Base-by-base conservation (phyloP, 257 asterid genomes). In the Petunia secreta region DNA sequence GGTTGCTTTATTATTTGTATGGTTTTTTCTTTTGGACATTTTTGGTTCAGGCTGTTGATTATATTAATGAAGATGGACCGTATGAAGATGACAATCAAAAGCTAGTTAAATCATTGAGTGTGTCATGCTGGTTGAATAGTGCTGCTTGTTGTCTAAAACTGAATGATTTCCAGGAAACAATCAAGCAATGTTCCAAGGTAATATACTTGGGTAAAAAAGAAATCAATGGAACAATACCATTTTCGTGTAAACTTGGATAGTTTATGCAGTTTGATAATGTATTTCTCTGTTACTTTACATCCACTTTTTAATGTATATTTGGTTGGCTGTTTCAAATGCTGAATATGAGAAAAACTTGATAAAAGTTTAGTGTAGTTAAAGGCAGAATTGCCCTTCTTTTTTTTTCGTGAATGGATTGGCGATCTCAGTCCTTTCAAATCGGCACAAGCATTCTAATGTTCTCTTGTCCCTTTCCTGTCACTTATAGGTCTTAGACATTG, bases 101-200 rank as follows among this genome's bases (percentile, higher is more conserved):
- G 83, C 73, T 67, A 8, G 87, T 87, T 44, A 83, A 85, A 78
- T 82, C 91, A 6, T 76, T 92, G 84, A 86, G 89, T 86, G 80
- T 89, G 55, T 84, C 88, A 41, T 87, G 93, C 84, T 92, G 95
- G 97, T 86, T 90, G 82, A 92, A 92, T 67, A 76, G 89, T 79
- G 93, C 95, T 75, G 97, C 97, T 83, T 89, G 89, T 78, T 82
- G 83, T 84, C 91, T 90, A 79, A 90, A 90, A 84, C 85, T 79
- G 71, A 85, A 86, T 77, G 85, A 90, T 75, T 89, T 86, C 80
- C 84, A 79, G 75, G 89, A 83, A 82, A 91, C 85, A 8, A 82
- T 87, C 60, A 87, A 81, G 79, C 88, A 85, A 52, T 90, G 97
- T 86, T 88, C 94, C 38, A 85, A 88, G 93, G 97, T 92, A 80